Evolutionary conservation across 495 filamentous ascomycete species (phyloP), one percentile per base, ranked within the genome.

Genomic region (Staphylotrichum tortipilum): DNA sequence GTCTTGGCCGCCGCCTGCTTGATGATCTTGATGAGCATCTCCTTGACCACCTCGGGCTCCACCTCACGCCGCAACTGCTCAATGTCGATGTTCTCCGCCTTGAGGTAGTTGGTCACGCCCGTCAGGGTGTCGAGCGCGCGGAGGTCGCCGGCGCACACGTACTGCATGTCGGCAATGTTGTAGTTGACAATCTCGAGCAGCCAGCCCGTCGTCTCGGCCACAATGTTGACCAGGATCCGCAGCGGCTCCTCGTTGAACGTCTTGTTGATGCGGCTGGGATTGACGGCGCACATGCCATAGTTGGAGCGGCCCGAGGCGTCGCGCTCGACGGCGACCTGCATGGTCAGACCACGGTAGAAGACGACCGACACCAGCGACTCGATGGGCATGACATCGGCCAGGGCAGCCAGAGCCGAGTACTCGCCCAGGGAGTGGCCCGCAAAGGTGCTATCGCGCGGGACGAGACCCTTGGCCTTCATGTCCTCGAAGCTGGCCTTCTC

Each of bases 401-500:
- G 76, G 21, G 94, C 92, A 54, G 92, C 92, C 39, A 99, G 81
- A 24, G 92, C 92, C 46, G 89, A 95, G 74, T 99, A 99, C 69
- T 99, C 92, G 66, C 92, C 92, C 15, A 99, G 82, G 0, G 92
- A 99, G 74, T 99, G 92, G 50, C 92, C 92, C 14, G 92, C 92
- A 61, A 99, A 99, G 65, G 83, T 90, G 74, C 88, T 94, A 69
- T 96, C 92, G 44, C 87, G 79, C 61, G 96, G 89, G 22, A 99
- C 90, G 30, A 99, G 79, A 52, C 92, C 92, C 73, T 95, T 96
- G 55, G 89, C 79, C 55, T 84, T 86, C 94, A 99, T 97, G 66
- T 99, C 92, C 72, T 99, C 92, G 59, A 97, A 99, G 57, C 86
- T 92, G 49, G 92, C 92, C 75, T 99, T 99, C 75, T 99, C 92